A percentile compares a stretch with the other conserved stretches of the same genome.
Evolutionary conservation across 768 basidiomycete genomes (phyloP).

Genomic region (Psilocybe cyanescens): DNA sequence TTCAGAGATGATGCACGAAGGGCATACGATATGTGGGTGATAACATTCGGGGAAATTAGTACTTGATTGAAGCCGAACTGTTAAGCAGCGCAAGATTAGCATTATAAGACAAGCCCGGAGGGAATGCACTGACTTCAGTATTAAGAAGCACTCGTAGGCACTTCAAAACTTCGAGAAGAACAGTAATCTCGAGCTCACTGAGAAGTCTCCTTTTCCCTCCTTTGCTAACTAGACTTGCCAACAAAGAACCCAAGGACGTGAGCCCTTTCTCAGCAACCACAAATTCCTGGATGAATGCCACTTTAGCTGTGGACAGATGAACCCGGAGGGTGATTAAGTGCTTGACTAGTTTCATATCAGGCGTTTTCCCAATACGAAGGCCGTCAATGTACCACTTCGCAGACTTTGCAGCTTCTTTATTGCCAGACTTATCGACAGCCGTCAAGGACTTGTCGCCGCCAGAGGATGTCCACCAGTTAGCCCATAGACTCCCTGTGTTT

Average conservation of each 20-base stretch:
- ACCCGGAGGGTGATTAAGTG: conserved; percentile 84
- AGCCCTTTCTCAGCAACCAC: conserved; percentile 68
- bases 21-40: conserved; percentile 75
- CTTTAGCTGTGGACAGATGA: conserved; percentile 80
- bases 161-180: conserved; percentile 75
- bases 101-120: not conserved
- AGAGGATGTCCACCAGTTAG: conserved; percentile 75
- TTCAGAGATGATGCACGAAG: conserved; percentile 70
- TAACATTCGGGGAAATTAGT: conserved; percentile 60
- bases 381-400: conserved; percentile 68
- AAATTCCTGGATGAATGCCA: conserved; percentile 82
- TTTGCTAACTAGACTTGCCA: conserved; percentile 68
- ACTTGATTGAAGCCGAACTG: conserved; percentile 78
- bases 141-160: conserved; percentile 85
- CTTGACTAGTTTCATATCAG: conserved; percentile 68
- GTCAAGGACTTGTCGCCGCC: conserved; percentile 50
- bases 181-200: conserved; percentile 67
- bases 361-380: conserved; percentile 55
- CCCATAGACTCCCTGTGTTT: conserved; percentile 76
- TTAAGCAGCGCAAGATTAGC: conserved; percentile 6
- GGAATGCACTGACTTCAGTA: conserved; percentile 63
- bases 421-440: conserved; percentile 26
- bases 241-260: conserved; percentile 57
- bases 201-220: conserved; percentile 63
- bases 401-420: conserved; percentile 46